Conservation (phyloP, 179 eudicot species). For the Patellifolia procumbens region DNA sequence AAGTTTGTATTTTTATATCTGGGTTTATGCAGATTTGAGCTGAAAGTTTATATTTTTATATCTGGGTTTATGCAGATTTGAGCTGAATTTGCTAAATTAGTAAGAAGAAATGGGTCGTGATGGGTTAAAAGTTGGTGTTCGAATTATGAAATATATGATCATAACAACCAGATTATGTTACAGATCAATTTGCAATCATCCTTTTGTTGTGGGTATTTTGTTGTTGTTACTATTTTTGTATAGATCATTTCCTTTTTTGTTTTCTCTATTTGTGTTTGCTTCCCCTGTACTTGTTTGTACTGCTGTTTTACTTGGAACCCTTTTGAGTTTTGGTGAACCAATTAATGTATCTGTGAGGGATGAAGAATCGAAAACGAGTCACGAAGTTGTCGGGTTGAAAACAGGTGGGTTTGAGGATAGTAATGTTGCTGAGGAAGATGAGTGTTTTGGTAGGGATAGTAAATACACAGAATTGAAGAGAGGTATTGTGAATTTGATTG, state of each 20-base stretch:
- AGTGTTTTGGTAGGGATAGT: constrained; percentile 40
- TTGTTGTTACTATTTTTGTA: constrained; percentile 56
- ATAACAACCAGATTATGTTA: constrained; percentile 45
- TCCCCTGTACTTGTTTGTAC: constrained; percentile 93
- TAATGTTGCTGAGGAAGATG: constrained; percentile 48
- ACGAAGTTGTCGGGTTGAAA: constrained; percentile 38
- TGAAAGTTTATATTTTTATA: too few species aligned
- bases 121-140: constrained; percentile 45
- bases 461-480: constrained; percentile 33
- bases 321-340: constrained; percentile 76
- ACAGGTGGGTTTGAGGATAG: constrained; percentile 32
- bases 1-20: too few species aligned
- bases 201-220: constrained; percentile 61
- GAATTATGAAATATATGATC: constrained; percentile 45
- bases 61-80: constrained; percentile 21
- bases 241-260: constrained; percentile 70
- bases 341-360: constrained; percentile 47
- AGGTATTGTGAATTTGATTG: constrained; percentile 34
- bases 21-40: too few species aligned
- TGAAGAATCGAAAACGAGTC: constrained; percentile 38
- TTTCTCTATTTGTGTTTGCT: constrained; percentile 65
- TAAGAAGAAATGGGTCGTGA: constrained; percentile 47
- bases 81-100: constrained; percentile 8
- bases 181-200: constrained; percentile 66
- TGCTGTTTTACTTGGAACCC: constrained; percentile 76